Percentiles rank a stretch among this genome's conserved stretches.
phyloP scores from a whole-genome alignment of 108 stramenopile species.

The Skeletonema marinoi region DNA sequence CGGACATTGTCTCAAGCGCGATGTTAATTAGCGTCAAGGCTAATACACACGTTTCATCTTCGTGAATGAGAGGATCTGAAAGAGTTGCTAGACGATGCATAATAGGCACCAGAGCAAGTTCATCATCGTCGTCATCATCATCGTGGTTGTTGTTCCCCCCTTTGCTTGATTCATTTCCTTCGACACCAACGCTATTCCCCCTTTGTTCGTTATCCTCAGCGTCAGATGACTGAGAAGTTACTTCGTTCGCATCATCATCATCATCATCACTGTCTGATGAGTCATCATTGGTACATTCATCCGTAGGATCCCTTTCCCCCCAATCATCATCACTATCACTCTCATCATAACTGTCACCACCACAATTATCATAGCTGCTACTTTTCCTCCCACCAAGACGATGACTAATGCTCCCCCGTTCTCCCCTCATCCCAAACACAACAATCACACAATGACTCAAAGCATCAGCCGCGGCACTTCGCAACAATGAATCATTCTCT shows the following conservation, averaged over 20 bases:
- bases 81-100: conserved; percentile 77
- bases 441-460: conserved; percentile 75
- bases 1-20: conserved; percentile 87
- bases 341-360: background rate
- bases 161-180: background rate
- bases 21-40: conserved; percentile 92
- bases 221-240: background rate
- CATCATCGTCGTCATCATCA: conserved; percentile 35
- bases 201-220: background rate
- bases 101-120: conserved; percentile 65
- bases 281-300: conserved; percentile 1
- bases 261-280: background rate
- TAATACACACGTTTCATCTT: conserved; percentile 69
- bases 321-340: conserved; percentile 48
- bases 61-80: conserved; percentile 80
- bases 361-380: conserved; percentile 3
- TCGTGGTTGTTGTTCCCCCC: background rate
- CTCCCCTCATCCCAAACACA: conserved; percentile 60
- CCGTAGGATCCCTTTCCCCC: conserved; percentile 43
- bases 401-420: background rate
- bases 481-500: conserved; percentile 64
- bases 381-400: background rate
- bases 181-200: background rate
- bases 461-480: conserved; percentile 79
- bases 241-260: background rate